phyloP scores from a whole-genome alignment of 2,329 filamentous ascomycete genomes.

The Pestalotiopsis sp. region DNA sequence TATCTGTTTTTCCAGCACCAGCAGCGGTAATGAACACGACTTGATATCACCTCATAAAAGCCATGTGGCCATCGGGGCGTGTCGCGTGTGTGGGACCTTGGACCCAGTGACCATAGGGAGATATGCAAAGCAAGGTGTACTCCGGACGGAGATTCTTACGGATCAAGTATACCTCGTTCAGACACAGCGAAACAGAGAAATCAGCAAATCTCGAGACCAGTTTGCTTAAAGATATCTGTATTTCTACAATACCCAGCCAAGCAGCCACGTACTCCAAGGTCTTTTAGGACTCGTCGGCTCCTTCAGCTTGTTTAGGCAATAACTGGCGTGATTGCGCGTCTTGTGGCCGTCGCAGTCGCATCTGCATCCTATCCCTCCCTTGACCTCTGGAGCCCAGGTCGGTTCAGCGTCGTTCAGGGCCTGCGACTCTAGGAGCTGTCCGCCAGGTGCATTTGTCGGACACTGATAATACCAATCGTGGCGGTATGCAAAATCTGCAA shows the following conservation, averaged over 20 bases:
- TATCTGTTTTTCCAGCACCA: no score
- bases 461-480: constrained; percentile 37
- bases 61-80: no score
- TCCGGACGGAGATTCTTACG: no score
- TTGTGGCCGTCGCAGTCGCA: constrained; percentile 7
- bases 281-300: constrained; percentile 9
- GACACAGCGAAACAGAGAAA: no score
- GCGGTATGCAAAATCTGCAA: constrained; percentile 44
- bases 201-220: background rate
- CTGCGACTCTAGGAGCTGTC: constrained; percentile 34
- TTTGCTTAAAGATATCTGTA: background rate
- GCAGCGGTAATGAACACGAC: no score
- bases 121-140: no score
- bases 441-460: constrained; percentile 37
- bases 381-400: background rate
- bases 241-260: background rate
- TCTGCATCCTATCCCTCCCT: constrained; percentile 8
- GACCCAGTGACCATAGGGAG: no score
- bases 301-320: constrained; percentile 7
- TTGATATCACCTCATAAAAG: no score
- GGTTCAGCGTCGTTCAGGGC: constrained; percentile 27
- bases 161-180: no score
- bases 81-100: no score
- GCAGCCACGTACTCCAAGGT: constrained; percentile 7
- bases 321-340: background rate